Percentiles rank a stretch among this genome's conserved stretches.
Conservation (phyloP, 148 eudicot species). For the Euryodendron excelsum region DNA sequence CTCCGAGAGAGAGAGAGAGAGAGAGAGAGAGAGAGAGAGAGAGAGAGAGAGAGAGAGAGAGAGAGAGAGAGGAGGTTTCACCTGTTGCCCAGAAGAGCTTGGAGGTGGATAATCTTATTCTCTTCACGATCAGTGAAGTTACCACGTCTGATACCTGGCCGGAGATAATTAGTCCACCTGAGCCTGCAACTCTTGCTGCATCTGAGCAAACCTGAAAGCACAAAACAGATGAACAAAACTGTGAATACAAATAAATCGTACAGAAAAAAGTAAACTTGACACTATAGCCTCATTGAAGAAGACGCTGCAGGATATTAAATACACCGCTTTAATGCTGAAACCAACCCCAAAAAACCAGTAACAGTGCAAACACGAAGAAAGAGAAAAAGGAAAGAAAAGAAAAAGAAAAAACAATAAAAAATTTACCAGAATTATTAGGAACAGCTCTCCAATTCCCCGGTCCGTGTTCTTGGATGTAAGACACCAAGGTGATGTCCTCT, state of each 20-base stretch:
- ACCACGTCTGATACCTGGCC: conserved; percentile 89
- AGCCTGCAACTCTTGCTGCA: conserved; percentile 94
- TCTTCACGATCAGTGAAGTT: conserved; percentile 78
- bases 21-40: too few species aligned
- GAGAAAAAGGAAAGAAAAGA: neutral
- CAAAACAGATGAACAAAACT: neutral
- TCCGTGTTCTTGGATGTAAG: conserved; percentile 84
- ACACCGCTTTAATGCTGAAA: conserved; percentile 40
- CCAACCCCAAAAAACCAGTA: conserved; percentile 36
- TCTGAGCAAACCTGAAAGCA: conserved; percentile 59
- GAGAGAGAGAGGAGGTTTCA: conserved; percentile 9
- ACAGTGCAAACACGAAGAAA: conserved; percentile 4
- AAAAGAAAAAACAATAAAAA: neutral
- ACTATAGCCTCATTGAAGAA: neutral
- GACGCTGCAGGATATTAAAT: conserved; percentile 25
- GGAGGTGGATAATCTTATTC: conserved; percentile 86
- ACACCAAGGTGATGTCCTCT: conserved; percentile 80
- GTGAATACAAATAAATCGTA: neutral
- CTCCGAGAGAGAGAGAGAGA: too few species aligned
- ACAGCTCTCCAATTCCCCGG: conserved; percentile 95
- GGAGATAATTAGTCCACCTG: conserved; percentile 88
- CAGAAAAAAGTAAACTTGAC: neutral
- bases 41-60: neutral
- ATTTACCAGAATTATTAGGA: conserved; percentile 76
- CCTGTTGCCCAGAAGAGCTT: conserved; percentile 92